Percentiles rank a stretch among this genome's conserved stretches.
phyloP scores from a whole-genome alignment of 1,139 yeast genomes.

The Sugiyamaella grinbergsii region DNA sequence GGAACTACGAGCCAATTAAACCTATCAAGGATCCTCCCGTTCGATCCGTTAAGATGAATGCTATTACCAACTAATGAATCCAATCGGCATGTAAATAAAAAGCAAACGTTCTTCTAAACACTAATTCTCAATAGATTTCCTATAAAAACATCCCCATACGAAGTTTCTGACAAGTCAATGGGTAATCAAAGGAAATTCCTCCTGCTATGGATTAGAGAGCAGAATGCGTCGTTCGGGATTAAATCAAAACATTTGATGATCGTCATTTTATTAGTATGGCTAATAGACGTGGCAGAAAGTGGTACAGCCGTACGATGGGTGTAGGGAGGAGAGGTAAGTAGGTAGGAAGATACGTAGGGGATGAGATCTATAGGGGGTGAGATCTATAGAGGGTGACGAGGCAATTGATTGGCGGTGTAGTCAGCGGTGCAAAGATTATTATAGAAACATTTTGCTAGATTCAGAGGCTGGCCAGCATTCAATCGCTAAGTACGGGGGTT shows the following conservation, averaged over 20 bases:
- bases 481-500: no score
- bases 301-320: conserved; percentile 1
- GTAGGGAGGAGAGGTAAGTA: not conserved
- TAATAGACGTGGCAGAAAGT: conserved; percentile 8
- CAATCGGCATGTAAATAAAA: not conserved
- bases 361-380: no score
- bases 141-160: not conserved
- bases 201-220: not conserved
- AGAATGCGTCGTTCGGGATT: not conserved
- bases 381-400: no score
- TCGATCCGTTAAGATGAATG: not conserved
- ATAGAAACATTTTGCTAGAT: no score
- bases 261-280: conserved; percentile 3
- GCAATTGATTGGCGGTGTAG: no score
- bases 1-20: not conserved
- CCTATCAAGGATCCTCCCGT: conserved; percentile 1
- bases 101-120: not conserved
- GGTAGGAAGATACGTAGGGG: no score
- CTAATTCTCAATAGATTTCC: not conserved
- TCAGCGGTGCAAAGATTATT: no score
- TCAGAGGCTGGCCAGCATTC: no score
- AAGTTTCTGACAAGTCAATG: not conserved
- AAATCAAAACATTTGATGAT: conserved; percentile 1
- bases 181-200: not conserved
- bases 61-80: not conserved